Evolutionary conservation across 2,329 filamentous ascomycete species (phyloP), one percentile per base, ranked within the genome.

Genomic region (Septoria linicola): DNA sequence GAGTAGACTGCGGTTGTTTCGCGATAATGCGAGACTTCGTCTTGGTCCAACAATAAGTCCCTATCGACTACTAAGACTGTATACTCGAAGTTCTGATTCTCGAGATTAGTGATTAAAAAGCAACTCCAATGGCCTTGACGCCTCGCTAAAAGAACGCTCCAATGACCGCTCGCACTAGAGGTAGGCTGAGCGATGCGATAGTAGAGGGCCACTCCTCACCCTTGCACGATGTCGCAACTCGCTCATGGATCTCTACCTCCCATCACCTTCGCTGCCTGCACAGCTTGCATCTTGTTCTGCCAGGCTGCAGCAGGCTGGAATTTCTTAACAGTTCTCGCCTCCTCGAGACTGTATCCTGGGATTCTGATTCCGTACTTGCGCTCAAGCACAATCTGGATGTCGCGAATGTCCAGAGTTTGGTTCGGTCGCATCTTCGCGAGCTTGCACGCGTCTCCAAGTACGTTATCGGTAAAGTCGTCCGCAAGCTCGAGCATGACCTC

Each of bases 211-310:
- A 16, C 23, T 5, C 6, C 8, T 27, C 10, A 8, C 8, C n/a
- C n/a, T 14, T 11, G 23, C 23, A 16, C n/a, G 10, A 11, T 40
- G n/a, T 40, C 3, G 36, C 17, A 13, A 10, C 36, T 25, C 34
- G 4, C 19, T 41, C 17, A 60, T 40, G 55, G 41, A 54, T 62
- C 59, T 20, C 43, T 51, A 7, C 71, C 71, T 50, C 73, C 73
- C 73, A 77, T 78, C 53, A 74, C 90, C 76, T 97, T 97, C 40
- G 90, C 89, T 1, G 91, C 92, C 72, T 96, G 90, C 13, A 99
- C 87, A 19, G 93, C 92, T 65, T 90, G 92, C 86, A 99, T 95
- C 78, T 99, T 99, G 60, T 88, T 86, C 56, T 93, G 92, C 90
- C 93, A 99, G 17, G 84, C 88, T 13, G 86, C 76, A 16, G 89